Conservation (phyloP, 129 eudicot genomes). For the Glebionis coronaria region DNA sequence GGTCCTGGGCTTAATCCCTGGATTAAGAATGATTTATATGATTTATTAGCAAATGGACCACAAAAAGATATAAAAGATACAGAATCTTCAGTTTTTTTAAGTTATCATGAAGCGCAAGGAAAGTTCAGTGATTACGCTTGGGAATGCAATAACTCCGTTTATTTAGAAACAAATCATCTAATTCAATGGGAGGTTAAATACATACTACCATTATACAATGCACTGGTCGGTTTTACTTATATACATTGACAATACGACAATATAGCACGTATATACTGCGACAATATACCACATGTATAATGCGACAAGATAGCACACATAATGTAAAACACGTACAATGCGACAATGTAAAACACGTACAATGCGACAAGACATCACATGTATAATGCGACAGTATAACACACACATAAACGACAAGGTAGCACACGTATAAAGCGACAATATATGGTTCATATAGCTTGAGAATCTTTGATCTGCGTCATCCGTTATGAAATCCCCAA, state of each 20-base stretch:
- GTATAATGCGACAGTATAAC: not conserved
- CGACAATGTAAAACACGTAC: not conserved
- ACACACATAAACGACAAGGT: constrained; percentile 9
- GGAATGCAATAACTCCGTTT: constrained; percentile 11
- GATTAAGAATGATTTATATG: constrained; percentile 10
- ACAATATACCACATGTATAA: not conserved
- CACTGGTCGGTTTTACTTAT: not conserved
- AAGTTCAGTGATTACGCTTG: not conserved
- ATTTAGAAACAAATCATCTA: constrained; percentile 7
- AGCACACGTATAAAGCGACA: not conserved
- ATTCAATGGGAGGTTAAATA: not conserved
- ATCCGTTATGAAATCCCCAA: not conserved
- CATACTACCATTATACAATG: constrained; percentile 7
- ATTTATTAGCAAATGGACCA: constrained; percentile 5
- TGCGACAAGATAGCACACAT: constrained; percentile 5
- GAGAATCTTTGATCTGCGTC: not conserved
- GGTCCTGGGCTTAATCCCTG: constrained; percentile 65
- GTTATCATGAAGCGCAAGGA: not conserved
- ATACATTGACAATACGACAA: not conserved
- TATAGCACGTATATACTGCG: not conserved
- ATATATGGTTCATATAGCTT: not conserved
- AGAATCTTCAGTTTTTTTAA: not conserved
- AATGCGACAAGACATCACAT: not conserved
- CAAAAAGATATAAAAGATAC: not conserved
- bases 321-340: constrained; percentile 3